Percentiles rank a stretch among this genome's conserved stretches.
phyloP scores from a whole-genome alignment of 768 basidiomycete genomes.

The Myochromella boudieri region DNA sequence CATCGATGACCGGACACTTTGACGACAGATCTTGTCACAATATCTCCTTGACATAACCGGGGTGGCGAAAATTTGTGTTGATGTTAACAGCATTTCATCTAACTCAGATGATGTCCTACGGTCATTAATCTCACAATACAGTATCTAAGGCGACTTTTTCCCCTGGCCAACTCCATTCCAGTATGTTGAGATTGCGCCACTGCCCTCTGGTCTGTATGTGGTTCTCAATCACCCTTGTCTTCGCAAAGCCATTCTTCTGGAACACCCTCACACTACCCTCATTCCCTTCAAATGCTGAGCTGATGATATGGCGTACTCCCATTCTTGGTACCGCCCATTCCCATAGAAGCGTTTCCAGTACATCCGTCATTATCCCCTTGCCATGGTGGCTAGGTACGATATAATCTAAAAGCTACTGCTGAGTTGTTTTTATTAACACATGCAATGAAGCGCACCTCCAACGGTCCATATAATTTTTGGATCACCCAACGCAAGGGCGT shows the following conservation, averaged over 20 bases:
- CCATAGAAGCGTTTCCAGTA: conserved; percentile 49
- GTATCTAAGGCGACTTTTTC: no score
- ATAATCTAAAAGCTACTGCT: conserved; percentile 43
- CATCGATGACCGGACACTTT: no score
- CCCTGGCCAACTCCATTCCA: conserved; percentile 41
- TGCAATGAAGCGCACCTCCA: conserved; percentile 44
- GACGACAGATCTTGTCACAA: conserved; percentile 2
- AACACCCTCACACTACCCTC: conserved; percentile 63
- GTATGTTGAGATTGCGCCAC: conserved; percentile 30
- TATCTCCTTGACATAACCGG: neutral
- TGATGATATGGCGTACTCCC: conserved; percentile 48
- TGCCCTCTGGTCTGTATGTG: conserved; percentile 37
- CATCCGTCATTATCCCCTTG: conserved; percentile 73
- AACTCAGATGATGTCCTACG: no score
- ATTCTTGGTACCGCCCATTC: conserved; percentile 68
- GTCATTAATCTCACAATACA: no score
- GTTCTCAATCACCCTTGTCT: conserved; percentile 37
- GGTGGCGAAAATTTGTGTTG: no score
- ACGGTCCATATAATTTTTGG: conserved; percentile 59
- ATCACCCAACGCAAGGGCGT: conserved; percentile 42
- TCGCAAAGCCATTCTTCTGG: conserved; percentile 61
- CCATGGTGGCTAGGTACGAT: conserved; percentile 62
- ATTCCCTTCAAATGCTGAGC: conserved; percentile 51
- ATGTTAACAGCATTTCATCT: no score
- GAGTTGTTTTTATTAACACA: conserved; percentile 1